A percentile compares a stretch with the other conserved stretches of the same genome.
phyloP scores from a whole-genome alignment of 495 filamentous ascomycete genomes.

The Massariosphaeria phaeospora region DNA sequence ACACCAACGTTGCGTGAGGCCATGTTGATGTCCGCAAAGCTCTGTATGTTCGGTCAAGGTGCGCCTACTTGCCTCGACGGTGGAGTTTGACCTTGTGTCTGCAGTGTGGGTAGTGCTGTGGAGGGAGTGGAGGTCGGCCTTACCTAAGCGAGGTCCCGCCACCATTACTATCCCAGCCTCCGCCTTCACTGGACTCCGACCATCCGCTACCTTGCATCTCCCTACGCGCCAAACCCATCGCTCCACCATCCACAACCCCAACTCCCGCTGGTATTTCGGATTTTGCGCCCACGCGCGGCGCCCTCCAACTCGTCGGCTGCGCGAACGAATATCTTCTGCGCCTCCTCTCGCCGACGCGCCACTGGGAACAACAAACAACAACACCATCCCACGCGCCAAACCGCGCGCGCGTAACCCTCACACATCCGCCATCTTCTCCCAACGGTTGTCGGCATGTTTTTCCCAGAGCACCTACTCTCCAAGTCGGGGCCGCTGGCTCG shows the following conservation, averaged over 20 bases:
- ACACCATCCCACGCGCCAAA: neutral
- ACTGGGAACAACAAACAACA: conserved; percentile 15
- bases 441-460: conserved; percentile 70
- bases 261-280: conserved; percentile 7
- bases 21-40: too few species aligned
- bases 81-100: too few species aligned
- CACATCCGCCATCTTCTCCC: neutral
- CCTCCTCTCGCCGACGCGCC: conserved; percentile 8
- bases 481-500: conserved; percentile 96
- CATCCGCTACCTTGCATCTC: conserved; percentile 3
- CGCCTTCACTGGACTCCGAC: conserved; percentile 2
- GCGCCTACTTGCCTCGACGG: too few species aligned
- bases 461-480: conserved; percentile 90
- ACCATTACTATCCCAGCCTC: neutral
- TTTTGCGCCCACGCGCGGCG: conserved; percentile 4
- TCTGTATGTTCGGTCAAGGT: too few species aligned
- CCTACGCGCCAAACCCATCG: neutral
- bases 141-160: too few species aligned
- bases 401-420: neutral
- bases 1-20: too few species aligned
- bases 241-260: conserved; percentile 5
- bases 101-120: too few species aligned
- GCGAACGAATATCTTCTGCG: neutral
- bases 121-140: too few species aligned
- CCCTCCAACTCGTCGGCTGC: neutral